Evolutionary conservation across 257 asterid species (phyloP), one percentile per base, ranked within the genome.

Genomic region (Ajuga chamaepitys): DNA sequence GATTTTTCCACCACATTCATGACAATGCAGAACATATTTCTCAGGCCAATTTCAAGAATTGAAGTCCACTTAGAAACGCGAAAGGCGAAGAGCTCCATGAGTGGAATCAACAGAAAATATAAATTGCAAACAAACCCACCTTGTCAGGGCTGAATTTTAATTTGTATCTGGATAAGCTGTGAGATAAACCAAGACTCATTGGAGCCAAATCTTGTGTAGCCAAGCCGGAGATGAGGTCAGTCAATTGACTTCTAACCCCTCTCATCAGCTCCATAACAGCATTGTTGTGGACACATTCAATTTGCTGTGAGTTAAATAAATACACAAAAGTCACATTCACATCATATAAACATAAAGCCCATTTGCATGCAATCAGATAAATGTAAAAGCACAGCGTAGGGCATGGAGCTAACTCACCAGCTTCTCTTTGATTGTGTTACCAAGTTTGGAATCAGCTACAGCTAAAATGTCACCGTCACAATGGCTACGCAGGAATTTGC

Each of bases 141-240:
- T 91, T 91, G 45, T 91, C 97, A 1, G 97, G 96, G 74, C 95
- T 91, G 83, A 91, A 91, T 55, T 91, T 91, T 46, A 91, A 80
- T 70, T 88, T 91, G 85, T 82, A 83, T 77, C 97, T 80, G 22
- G 96, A 86, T 46, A 91, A 72, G 76, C 96, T 88, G 79, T 91
- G 97, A 64, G 97, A 91, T 56, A 91, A 74, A 55, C 96, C 97
- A 78, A 91, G 80, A 69, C 97, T 86, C 96, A 91, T 91, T 52
- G 97, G 96, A 59, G 92, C 89, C 83, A 91, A 77, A 75, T 91
- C 97, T 74, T 88, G 96, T 5, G 85, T 48, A 68, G 85, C 96
- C 20, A 91, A 77, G 53, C 96, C 97, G 38, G 94, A 67, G 64
- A 91, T 91, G n/a, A 91, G 93, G 40, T 91, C 95, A 21, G 86